Evolutionary conservation across 2,329 filamentous ascomycete genomes (phyloP).

Genomic region (Aspergillus ochraceus): DNA sequence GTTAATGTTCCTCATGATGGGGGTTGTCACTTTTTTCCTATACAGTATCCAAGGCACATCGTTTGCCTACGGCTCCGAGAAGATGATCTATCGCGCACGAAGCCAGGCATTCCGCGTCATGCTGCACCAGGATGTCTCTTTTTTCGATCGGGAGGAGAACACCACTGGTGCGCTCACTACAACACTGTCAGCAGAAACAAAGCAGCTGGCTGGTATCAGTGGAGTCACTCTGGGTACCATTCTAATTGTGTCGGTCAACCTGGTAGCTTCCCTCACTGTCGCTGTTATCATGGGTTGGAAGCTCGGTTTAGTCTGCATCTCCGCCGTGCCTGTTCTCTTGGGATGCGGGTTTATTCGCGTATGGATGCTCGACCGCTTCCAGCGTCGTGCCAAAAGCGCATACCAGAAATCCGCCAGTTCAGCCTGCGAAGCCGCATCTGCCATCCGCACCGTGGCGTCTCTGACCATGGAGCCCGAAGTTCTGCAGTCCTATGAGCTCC

Average conservation of each 20-base stretch:
- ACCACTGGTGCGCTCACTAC: constrained; percentile 63
- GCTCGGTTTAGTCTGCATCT: constrained; percentile 65
- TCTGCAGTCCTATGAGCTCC: constrained; percentile 35
- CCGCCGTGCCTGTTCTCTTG: constrained; percentile 44
- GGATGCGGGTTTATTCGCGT: constrained; percentile 41
- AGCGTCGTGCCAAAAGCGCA: constrained; percentile 44
- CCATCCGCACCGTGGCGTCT: constrained; percentile 53
- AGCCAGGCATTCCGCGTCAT: constrained; percentile 49
- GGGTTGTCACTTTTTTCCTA: constrained; percentile 66
- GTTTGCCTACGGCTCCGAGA: constrained; percentile 82
- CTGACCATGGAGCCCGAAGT: constrained; percentile 50
- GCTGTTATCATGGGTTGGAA: constrained; percentile 76
- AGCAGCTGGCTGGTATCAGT: constrained; percentile 52
- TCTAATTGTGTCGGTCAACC: constrained; percentile 71
- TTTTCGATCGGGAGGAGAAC: constrained; percentile 26
- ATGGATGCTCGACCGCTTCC: constrained; percentile 50
- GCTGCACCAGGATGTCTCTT: constrained; percentile 30
- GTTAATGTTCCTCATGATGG: constrained; percentile 82
- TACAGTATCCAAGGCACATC: constrained; percentile 67
- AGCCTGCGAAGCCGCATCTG: constrained; percentile 52
- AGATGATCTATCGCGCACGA: constrained; percentile 75
- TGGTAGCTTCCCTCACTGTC: constrained; percentile 67
- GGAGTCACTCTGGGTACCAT: constrained; percentile 80
- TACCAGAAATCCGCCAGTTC: constrained; percentile 51
- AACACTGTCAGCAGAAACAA: constrained; percentile 75